A percentile compares a stretch with the other conserved stretches of the same genome.
Evolutionary conservation across 1,139 yeast species (phyloP).

Genomic region (Suhomyces bokatorum): DNA sequence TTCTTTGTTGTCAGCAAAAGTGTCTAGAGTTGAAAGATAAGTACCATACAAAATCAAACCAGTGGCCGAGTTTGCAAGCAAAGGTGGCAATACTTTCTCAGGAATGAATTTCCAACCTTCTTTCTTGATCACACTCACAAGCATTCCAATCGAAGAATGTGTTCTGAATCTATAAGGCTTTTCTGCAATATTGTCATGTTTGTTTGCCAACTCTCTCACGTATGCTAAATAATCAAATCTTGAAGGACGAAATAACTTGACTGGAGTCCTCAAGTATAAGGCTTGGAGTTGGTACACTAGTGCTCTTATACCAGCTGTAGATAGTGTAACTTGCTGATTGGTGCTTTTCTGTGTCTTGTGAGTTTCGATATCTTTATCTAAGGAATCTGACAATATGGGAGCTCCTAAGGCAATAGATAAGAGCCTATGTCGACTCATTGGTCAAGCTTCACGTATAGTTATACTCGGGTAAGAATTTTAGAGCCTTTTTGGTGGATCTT

Average conservation of each 20-base stretch:
- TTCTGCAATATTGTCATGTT: conserved; percentile 45
- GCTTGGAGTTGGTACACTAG: conserved; percentile 76
- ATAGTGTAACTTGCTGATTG: conserved; percentile 44
- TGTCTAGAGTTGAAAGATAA: conserved; percentile 57
- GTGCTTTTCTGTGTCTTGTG: conserved; percentile 11
- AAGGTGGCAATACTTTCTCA: conserved; percentile 80
- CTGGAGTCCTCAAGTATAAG: conserved; percentile 77
- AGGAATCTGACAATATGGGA: conserved; percentile 4
- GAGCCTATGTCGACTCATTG: conserved; percentile 4
- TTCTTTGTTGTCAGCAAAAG: conserved; percentile 14
- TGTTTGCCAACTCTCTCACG: conserved; percentile 54
- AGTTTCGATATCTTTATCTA: conserved; percentile 5
- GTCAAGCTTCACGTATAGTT: too few species aligned
- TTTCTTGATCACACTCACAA: conserved; percentile 65
- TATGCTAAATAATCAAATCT: conserved; percentile 81
- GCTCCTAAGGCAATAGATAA: neutral
- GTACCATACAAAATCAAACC: conserved; percentile 85
- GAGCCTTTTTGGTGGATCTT: too few species aligned
- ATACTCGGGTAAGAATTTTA: too few species aligned
- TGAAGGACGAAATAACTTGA: conserved; percentile 86
- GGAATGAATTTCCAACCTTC: conserved; percentile 92
- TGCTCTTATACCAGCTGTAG: conserved; percentile 85
- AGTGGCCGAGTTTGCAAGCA: conserved; percentile 82
- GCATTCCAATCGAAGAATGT: conserved; percentile 75
- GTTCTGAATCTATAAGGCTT: conserved; percentile 70